A percentile compares a stretch with the other conserved stretches of the same genome.
These are phyloP conservation scores for Coniophora puteana DNA, from an alignment of 1,284 basidiomycete genomes.

Conservation along the genomic window DNA sequence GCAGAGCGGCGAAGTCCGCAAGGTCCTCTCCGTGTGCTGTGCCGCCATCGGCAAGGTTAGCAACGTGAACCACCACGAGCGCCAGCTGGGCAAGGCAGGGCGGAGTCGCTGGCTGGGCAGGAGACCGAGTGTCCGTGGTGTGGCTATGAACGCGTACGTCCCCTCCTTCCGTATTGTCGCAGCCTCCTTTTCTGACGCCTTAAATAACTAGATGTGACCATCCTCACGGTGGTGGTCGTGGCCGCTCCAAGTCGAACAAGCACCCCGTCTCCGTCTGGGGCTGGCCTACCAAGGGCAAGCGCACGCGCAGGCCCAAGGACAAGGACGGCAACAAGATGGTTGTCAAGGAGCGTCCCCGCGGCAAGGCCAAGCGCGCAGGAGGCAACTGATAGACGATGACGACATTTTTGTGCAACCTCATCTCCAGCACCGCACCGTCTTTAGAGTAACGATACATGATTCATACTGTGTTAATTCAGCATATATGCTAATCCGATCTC, in stretches of 20 bases:
- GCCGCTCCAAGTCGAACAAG: slow-evolving; percentile 96
- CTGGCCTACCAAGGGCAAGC: slow-evolving; percentile 87
- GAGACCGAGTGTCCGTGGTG: slow-evolving; percentile 89
- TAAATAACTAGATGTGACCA: slow-evolving; percentile 70
- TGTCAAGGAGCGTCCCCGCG: slow-evolving; percentile 82
- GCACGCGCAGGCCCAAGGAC: slow-evolving; percentile 88
- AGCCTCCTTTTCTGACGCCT: background rate
- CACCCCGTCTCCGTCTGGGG: slow-evolving; percentile 91
- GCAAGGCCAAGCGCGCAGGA: slow-evolving; percentile 59
- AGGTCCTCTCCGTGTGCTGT: slow-evolving; percentile 78
- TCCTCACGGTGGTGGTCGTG: slow-evolving; percentile 97
- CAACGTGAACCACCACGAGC: slow-evolving; percentile 88
- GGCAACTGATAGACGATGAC: slow-evolving; percentile 2
- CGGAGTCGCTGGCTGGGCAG: slow-evolving; percentile 86
- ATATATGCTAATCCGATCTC: background rate
- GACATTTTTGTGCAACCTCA: slow-evolving; percentile 1
- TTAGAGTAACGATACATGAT: too few species aligned
- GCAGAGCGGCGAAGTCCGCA: slow-evolving; percentile 91
- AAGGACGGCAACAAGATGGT: slow-evolving; percentile 96
- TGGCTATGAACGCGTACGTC: slow-evolving; percentile 95
- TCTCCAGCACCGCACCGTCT: background rate
- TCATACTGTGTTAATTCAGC: background rate
- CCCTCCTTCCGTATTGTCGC: slow-evolving; percentile 1
- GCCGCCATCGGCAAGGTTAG: slow-evolving; percentile 93
- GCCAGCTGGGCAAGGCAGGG: slow-evolving; percentile 89